Base-by-base conservation (phyloP, 805 yeast genomes). In the Zygoascus ofunaensis region DNA sequence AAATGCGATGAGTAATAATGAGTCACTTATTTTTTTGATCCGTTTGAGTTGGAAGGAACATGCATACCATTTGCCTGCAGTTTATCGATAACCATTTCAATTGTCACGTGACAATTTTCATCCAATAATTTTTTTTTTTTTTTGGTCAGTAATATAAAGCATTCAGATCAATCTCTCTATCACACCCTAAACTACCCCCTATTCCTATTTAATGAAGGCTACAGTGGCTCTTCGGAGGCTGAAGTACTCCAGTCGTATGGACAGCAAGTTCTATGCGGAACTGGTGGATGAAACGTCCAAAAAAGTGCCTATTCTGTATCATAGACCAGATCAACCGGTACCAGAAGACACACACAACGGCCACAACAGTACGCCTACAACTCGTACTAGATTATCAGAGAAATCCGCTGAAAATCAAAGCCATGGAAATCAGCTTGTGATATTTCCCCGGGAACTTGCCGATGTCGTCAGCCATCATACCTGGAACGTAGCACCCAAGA, bases 401-500 rank as follows among this genome's bases (percentile, higher is more conserved):
- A 63, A 64, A 19, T 85, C 94, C 0, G 46, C 77, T 3, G 51
- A 58, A 37, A 94, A 82, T 0, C 68, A 79, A 46, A 70, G 72
- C 8, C 74, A 73, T 36, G 57, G 59, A 18, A 69, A 78, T 41
- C 55, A 60, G 2, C 79, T 76, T 42, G 59, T 80, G 4, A 62
- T 61, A 41, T 57, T 87, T 15, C 94, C 94, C 0, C 63, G 64
- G 1, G 64, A 57, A 3, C 67, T 87, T 3, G 64, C 86, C 1
- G 67, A 72, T 30, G 71, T 74, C 0, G 81, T 87, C 35, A 72
- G 77, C 48, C 73, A 81, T 51, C 74, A 83, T 54, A 80, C 87
- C 7, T 37, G 41, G 41, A 37, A 37, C 23, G 41, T 37, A 3
- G 15, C 24, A 3, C 95, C 95, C 0, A 80, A 73, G 51, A 68